A percentile compares a stretch with the other conserved stretches of the same genome.
Conservation (phyloP, 2,329 filamentous ascomycete genomes). For the Talaromyces sp. region DNA sequence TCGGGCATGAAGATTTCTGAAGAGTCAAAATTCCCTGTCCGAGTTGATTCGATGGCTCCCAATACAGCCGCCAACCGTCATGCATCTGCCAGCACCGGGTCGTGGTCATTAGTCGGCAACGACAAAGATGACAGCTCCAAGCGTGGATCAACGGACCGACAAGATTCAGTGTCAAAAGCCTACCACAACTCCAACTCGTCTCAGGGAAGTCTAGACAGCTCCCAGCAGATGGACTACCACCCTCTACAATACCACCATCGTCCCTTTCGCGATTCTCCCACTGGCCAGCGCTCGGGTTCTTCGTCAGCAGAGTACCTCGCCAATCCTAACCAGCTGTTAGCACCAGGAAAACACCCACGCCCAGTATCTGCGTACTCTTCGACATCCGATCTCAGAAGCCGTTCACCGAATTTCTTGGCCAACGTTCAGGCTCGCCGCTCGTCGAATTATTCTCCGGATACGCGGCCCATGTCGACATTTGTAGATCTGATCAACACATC, state of each 20-base stretch:
- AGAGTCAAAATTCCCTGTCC: constrained; percentile 19
- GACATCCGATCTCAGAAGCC: constrained; percentile 63
- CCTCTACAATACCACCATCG: constrained; percentile 51
- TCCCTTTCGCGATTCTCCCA: constrained; percentile 34
- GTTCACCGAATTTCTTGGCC: constrained; percentile 50
- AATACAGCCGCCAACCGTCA: constrained; percentile 21
- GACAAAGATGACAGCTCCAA: constrained; percentile 20
- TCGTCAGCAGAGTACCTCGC: constrained; percentile 45
- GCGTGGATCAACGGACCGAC: constrained; percentile 21
- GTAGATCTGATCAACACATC: constrained; percentile 62
- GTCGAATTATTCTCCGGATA: constrained; percentile 51
- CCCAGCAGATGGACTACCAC: constrained; percentile 36
- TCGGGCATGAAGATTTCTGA: constrained; percentile 22
- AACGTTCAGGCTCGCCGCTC: constrained; percentile 45
- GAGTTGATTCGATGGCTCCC: constrained; percentile 18
- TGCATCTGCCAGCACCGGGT: constrained; percentile 30
- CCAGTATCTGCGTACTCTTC: constrained; percentile 74
- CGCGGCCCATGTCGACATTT: constrained; percentile 57
- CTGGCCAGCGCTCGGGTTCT: constrained; percentile 19
- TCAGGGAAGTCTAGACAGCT: constrained; percentile 33
- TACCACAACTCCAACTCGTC: constrained; percentile 28
- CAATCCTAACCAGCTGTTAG: constrained; percentile 58
- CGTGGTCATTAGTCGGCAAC: constrained; percentile 31
- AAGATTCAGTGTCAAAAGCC: constrained; percentile 16
- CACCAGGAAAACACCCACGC: constrained; percentile 57